phyloP scores from a whole-genome alignment of 345 rosid species.

The Heritiera fomes region DNA sequence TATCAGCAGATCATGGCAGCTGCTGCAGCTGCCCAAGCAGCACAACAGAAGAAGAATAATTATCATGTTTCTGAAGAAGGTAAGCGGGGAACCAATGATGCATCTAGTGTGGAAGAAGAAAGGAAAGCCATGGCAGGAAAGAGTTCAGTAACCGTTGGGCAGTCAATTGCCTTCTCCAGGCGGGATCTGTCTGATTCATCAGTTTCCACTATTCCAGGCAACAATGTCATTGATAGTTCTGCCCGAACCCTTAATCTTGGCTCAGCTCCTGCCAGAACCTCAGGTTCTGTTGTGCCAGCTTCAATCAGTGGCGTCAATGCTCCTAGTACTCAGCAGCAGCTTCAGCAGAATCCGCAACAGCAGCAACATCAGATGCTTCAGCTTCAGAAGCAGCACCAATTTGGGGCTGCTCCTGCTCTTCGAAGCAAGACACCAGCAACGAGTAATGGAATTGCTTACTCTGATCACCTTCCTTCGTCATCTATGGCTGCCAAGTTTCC shows the following conservation, averaged over 20 bases:
- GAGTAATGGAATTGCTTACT: slow-evolving; percentile 61
- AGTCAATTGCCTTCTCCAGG: slow-evolving; percentile 80
- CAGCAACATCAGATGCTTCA: slow-evolving; percentile 62
- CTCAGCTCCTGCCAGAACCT: slow-evolving; percentile 47
- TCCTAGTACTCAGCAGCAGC: slow-evolving; percentile 50
- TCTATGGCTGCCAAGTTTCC: slow-evolving; percentile 63
- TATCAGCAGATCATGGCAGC: slow-evolving; percentile 58
- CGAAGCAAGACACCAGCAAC: slow-evolving; percentile 62
- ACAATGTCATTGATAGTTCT: slow-evolving; percentile 76
- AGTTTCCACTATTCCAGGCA: slow-evolving; percentile 54
- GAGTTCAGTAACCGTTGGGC: slow-evolving; percentile 48
- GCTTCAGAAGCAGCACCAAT: slow-evolving; percentile 69
- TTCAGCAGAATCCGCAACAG: slow-evolving; percentile 52
- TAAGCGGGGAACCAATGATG: slow-evolving; percentile 53
- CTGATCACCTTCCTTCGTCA: slow-evolving; percentile 60
- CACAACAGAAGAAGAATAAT: slow-evolving; percentile 71
- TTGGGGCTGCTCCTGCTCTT: slow-evolving; percentile 54
- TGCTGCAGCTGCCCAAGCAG: slow-evolving; percentile 64
- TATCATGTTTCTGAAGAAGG: slow-evolving; percentile 65
- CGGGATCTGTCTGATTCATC: slow-evolving; percentile 59
- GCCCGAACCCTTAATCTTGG: slow-evolving; percentile 60
- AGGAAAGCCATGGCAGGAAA: slow-evolving; percentile 56
- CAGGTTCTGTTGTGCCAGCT: slow-evolving; percentile 49
- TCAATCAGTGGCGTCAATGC: slow-evolving; percentile 32
- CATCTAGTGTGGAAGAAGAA: slow-evolving; percentile 56